These are phyloP conservation scores for Spathaspora hagerdaliae DNA, from an alignment of 805 yeast genomes.

Conservation along the genomic window DNA sequence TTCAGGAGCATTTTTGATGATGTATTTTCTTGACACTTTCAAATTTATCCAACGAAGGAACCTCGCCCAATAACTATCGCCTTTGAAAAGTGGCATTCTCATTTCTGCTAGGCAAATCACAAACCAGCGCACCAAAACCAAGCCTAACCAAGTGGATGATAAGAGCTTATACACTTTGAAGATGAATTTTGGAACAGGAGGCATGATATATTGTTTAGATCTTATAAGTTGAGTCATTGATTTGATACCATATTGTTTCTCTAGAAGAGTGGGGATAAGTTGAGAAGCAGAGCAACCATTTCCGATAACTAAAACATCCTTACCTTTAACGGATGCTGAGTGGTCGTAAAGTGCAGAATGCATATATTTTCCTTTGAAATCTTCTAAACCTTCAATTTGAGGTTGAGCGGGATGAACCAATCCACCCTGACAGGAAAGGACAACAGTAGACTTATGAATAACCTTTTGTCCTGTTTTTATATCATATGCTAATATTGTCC, in stretches of 20 bases:
- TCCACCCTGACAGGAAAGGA: slow-evolving; percentile 30
- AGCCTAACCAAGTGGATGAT: slow-evolving; percentile 23
- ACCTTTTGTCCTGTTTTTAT: slow-evolving; percentile 25
- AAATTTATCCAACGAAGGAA: slow-evolving; percentile 22
- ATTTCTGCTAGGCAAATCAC: slow-evolving; percentile 26
- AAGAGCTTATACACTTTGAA: slow-evolving; percentile 17
- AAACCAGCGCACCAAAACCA: slow-evolving; percentile 25
- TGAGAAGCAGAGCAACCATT: slow-evolving; percentile 43
- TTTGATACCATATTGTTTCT: slow-evolving; percentile 15
- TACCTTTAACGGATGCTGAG: slow-evolving; percentile 26
- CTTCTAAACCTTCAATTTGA: slow-evolving; percentile 27
- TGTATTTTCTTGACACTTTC: slow-evolving; percentile 17
- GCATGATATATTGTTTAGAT: slow-evolving; percentile 36
- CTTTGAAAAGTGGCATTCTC: slow-evolving; percentile 33
- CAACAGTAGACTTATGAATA: slow-evolving; percentile 25
- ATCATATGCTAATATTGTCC: slow-evolving; percentile 26
- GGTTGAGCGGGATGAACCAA: slow-evolving; percentile 33
- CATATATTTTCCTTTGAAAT: slow-evolving; percentile 35
- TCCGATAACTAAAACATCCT: slow-evolving; percentile 36
- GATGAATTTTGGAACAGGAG: slow-evolving; percentile 28
- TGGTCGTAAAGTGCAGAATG: slow-evolving; percentile 40
- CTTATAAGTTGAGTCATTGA: slow-evolving; percentile 30
- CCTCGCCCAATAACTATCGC: slow-evolving; percentile 23
- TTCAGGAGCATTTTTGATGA: slow-evolving; percentile 25
- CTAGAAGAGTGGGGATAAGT: slow-evolving; percentile 33